Percentiles rank a stretch among this genome's conserved stretches.
Evolutionary conservation across 2,329 filamentous ascomycete species (phyloP).

Genomic region (Colletotrichum sp.): DNA sequence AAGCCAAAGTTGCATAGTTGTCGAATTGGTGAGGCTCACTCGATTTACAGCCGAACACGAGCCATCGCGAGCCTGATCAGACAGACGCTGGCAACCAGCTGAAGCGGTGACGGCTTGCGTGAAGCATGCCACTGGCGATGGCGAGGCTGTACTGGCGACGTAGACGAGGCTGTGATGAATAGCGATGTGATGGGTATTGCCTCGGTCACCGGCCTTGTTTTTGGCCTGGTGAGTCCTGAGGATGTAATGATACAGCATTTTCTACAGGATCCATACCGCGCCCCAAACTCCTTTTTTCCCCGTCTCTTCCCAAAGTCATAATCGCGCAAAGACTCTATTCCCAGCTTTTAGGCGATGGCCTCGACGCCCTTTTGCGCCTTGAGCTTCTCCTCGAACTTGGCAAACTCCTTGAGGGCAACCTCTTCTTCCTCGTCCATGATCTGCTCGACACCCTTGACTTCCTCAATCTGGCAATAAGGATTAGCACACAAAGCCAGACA

Average conservation of each 20-base stretch:
- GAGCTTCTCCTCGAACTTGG: slow-evolving; percentile 89
- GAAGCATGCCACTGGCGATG: neutral
- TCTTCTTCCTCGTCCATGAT: slow-evolving; percentile 93
- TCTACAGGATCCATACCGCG: neutral
- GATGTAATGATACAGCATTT: slow-evolving; percentile 7
- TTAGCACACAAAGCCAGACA: neutral
- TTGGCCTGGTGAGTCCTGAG: neutral
- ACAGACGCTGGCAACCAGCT: neutral
- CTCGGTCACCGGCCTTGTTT: neutral
- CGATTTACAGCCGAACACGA: slow-evolving; percentile 1
- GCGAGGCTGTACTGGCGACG: neutral
- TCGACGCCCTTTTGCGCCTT: slow-evolving; percentile 55
- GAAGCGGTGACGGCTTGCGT: neutral
- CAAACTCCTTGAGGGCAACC: slow-evolving; percentile 85
- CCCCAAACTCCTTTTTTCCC: neutral
- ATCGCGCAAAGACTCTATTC: neutral
- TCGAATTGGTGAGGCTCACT: neutral
- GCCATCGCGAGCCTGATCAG: neutral
- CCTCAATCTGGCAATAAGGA: slow-evolving; percentile 75
- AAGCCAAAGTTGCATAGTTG: neutral
- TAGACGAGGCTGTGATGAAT: neutral
- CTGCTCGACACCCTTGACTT: slow-evolving; percentile 91
- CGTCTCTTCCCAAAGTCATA: neutral
- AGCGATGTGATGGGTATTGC: slow-evolving; percentile 8
- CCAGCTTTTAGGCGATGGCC: neutral